These are phyloP conservation scores for Pichia sp. DNA, from an alignment of 1,139 yeast species.

Conservation along the genomic window DNA sequence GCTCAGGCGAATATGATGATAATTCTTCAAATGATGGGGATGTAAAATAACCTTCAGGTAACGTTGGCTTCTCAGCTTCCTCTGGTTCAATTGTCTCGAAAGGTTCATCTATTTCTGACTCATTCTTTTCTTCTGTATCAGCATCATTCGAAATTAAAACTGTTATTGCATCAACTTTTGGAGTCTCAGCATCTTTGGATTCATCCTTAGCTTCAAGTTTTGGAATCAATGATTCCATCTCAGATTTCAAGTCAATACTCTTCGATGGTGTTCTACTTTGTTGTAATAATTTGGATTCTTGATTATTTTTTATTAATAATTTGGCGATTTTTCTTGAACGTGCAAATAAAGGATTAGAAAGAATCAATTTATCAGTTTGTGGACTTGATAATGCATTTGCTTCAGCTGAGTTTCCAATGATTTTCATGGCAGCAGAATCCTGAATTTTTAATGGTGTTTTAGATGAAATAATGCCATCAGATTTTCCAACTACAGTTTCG, in stretches of 20 bases:
- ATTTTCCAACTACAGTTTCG: slow-evolving; percentile 17
- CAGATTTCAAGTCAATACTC: slow-evolving; percentile 11
- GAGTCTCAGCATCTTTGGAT: neutral
- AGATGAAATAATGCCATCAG: slow-evolving; percentile 21
- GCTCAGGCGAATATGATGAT: slow-evolving; percentile 50
- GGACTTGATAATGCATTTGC: slow-evolving; percentile 29
- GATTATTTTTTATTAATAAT: slow-evolving; percentile 44
- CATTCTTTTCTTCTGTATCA: neutral
- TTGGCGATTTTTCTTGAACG: slow-evolving; percentile 56
- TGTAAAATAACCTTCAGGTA: slow-evolving; percentile 78
- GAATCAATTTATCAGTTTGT: slow-evolving; percentile 60
- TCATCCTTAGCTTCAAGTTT: slow-evolving; percentile 1
- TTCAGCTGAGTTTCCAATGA: slow-evolving; percentile 17
- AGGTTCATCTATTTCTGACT: neutral
- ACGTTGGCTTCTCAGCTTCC: neutral
- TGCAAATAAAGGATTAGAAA: slow-evolving; percentile 66
- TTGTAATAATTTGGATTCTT: slow-evolving; percentile 28
- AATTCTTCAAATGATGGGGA: slow-evolving; percentile 69
- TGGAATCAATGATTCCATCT: slow-evolving; percentile 8
- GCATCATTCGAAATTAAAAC: slow-evolving; percentile 1
- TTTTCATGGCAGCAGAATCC: slow-evolving; percentile 24
- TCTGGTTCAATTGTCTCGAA: neutral
- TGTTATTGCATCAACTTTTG: neutral
- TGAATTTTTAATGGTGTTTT: slow-evolving; percentile 21
- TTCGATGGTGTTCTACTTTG: neutral